A percentile compares a stretch with the other conserved stretches of the same genome.
phyloP scores from a whole-genome alignment of 176 grass and related monocot genomes.

The Triticum urartu region DNA sequence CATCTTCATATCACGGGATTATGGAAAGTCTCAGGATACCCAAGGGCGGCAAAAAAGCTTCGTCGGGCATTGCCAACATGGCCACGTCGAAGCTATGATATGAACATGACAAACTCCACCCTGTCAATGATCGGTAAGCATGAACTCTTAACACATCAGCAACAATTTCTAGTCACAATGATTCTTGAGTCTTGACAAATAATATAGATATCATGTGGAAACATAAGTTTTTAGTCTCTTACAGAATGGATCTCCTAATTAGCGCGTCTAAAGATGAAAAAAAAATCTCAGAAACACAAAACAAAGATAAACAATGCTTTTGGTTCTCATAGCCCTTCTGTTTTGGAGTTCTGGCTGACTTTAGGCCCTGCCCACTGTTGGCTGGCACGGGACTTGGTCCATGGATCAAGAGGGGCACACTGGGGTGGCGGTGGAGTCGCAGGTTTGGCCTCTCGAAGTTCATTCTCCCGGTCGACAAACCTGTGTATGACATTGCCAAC shows the following conservation, averaged over 20 bases:
- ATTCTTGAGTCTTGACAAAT: not conserved
- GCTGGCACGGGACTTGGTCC: slow-evolving; percentile 59
- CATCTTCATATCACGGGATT: not conserved
- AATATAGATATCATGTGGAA: not conserved
- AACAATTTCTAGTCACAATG: not conserved
- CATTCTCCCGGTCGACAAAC: slow-evolving; percentile 91
- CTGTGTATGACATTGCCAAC: slow-evolving; percentile 26
- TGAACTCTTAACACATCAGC: not conserved
- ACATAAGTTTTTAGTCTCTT: not conserved
- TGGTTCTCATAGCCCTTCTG: slow-evolving; percentile 47
- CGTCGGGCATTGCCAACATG: not conserved
- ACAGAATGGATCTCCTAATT: not conserved
- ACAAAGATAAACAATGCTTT: not conserved
- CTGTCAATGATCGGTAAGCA: not conserved
- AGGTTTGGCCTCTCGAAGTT: slow-evolving; percentile 83
- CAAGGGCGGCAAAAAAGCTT: not conserved
- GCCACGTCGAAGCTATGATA: not conserved
- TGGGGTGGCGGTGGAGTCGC: slow-evolving; percentile 59
- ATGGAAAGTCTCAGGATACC: not conserved
- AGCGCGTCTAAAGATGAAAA: not conserved
- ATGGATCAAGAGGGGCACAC: slow-evolving; percentile 67
- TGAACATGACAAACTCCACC: not conserved
- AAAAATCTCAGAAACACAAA: not conserved
- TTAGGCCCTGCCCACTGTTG: slow-evolving; percentile 79
- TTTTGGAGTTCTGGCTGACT: slow-evolving; percentile 40